These are phyloP conservation scores for Inga leiocalycina DNA, from an alignment of 306 rosid genomes.

Conservation along the genomic window DNA sequence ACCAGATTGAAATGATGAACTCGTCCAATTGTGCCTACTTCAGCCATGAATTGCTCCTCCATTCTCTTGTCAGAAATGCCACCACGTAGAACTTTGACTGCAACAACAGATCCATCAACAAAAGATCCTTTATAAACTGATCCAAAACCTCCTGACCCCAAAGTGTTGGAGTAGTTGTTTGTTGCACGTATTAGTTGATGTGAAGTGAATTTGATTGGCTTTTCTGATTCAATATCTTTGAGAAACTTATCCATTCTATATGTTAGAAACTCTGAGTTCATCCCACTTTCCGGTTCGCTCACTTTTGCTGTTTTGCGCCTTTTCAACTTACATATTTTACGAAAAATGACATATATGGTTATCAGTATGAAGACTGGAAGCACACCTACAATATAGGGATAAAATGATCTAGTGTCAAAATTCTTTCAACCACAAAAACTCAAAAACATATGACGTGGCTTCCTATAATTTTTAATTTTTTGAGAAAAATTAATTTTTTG, in stretches of 20 bases:
- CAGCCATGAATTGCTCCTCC: constrained; percentile 46
- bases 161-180: constrained; percentile 18
- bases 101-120: constrained; percentile 34
- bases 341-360: background rate
- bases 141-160: constrained; percentile 48
- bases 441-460: too few relatives aligned
- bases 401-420: background rate
- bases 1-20: constrained; percentile 47
- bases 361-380: background rate
- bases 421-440: background rate
- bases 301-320: background rate
- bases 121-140: constrained; percentile 31
- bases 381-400: background rate
- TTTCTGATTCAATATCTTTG: constrained; percentile 28
- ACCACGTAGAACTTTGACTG: constrained; percentile 39
- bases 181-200: constrained; percentile 28
- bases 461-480: too few relatives aligned
- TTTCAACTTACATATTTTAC: background rate
- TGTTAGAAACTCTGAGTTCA: background rate
- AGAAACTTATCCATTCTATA: constrained; percentile 29
- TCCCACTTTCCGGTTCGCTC: background rate
- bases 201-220: constrained; percentile 35
- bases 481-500: too few relatives aligned
- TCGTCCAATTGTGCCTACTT: constrained; percentile 44
- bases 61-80: constrained; percentile 24